Evolutionary conservation across 2,329 filamentous ascomycete species (phyloP), one percentile per base, ranked within the genome.

Genomic region (Erysiphe pulchra): DNA sequence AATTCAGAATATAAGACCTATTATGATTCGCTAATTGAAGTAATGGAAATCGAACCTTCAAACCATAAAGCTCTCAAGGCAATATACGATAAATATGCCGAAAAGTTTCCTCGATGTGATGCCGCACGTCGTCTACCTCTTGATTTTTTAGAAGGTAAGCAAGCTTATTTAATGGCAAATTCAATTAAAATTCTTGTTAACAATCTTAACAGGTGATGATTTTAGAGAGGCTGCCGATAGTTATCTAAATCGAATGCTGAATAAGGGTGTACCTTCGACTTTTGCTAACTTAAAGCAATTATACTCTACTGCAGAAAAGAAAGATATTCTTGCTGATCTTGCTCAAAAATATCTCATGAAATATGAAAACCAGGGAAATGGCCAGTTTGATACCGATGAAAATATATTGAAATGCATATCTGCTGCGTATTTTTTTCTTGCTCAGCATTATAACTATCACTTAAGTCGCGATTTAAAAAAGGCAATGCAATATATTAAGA

Each of bases 221-320:
- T 98, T 98, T 64, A 72, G 71, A 56, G 63, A 75, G 53, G 77
- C 82, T 20, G 86, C 80, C 8, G 77, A 85, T 58, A 63, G 65
- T 18, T 98, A 98, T 59, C 61, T 98, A 49, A 71, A 77, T 44
- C 69, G 78, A 30, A 92, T 92, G 80, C 69, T 98, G 47, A 76
- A 80, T 61, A 92, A 87, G 62, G 90, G 87, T 11, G 81, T 95
- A 4, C 87, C 90, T 1, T 98, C 90, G 2, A 86, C 87, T 3
- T 98, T 98, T 62, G 85, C 85, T 33, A 98, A 95, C 61, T 70
- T 98, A 49, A 98, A 98, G 65, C 77, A 92, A 52, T 70, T 98
- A 18, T 98, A 95, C 64, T 69, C 69, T 13, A 77, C 93, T 59
- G 53, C 70, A 0, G 70, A 64, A 53, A 98, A 98, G 66, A 81